Conservation (phyloP, 2,329 filamentous ascomycete genomes). For the Paraphaeosphaeria sporulosa region DNA sequence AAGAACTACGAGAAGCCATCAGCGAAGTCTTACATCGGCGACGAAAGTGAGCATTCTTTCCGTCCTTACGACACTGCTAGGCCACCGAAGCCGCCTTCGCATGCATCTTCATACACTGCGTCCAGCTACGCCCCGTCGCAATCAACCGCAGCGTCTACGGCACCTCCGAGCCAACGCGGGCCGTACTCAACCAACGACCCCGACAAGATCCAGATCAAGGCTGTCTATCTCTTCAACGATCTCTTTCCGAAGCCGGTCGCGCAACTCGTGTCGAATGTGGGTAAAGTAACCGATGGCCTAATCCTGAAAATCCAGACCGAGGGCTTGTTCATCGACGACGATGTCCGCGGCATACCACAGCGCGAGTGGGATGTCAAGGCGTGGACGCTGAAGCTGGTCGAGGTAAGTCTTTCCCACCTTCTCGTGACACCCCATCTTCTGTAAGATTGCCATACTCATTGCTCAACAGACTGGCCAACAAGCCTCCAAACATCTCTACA, state of each 20-base stretch:
- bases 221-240: conserved; percentile 92
- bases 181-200: conserved; percentile 89
- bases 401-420: conserved; percentile 56
- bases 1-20: conserved; percentile 57
- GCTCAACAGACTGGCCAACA: conserved; percentile 51
- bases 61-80: conserved; percentile 73
- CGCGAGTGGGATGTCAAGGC: conserved; percentile 99
- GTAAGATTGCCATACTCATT: not conserved
- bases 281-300: conserved; percentile 87
- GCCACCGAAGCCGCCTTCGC: conserved; percentile 59
- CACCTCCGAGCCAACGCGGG: conserved; percentile 78
- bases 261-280: conserved; percentile 84
- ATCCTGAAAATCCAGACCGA: conserved; percentile 92
- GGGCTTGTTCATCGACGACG: conserved; percentile 96
- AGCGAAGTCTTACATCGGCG: conserved; percentile 66
- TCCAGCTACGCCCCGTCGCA: conserved; percentile 86
- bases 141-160: conserved; percentile 82
- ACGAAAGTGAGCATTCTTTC: conserved; percentile 68
- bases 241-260: conserved; percentile 89
- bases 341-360: conserved; percentile 88
- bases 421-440: not conserved
- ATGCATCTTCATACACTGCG: conserved; percentile 71
- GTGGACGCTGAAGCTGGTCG: conserved; percentile 92
- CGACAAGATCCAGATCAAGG: conserved; percentile 94
- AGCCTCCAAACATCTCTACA: conserved; percentile 55